A percentile compares a stretch with the other conserved stretches of the same genome.
These are phyloP conservation scores for Beta macrorhiza DNA, from an alignment of 179 eudicot species.

Conservation along the genomic window DNA sequence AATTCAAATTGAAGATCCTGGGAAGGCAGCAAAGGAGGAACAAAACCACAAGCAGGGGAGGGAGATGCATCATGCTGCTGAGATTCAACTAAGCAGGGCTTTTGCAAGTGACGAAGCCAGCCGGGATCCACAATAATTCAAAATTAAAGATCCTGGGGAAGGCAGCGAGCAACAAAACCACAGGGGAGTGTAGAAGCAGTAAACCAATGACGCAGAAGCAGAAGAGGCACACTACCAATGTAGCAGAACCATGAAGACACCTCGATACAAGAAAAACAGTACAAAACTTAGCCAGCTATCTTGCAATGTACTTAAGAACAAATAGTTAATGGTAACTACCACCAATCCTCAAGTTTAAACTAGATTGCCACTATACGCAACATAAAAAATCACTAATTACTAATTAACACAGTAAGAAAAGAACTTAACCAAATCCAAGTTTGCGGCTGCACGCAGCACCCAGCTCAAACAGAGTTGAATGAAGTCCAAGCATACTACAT, in stretches of 20 bases:
- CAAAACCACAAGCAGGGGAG: constrained; percentile 26
- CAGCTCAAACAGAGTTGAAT: constrained; percentile 39
- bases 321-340: constrained; percentile 31
- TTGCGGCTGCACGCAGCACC: constrained; percentile 49
- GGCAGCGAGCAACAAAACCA: constrained; percentile 33
- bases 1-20: constrained; percentile 35
- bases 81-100: constrained; percentile 35
- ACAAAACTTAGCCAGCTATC: constrained; percentile 55
- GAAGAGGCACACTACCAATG: constrained; percentile 48
- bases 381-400: constrained; percentile 25
- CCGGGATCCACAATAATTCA: constrained; percentile 30
- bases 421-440: constrained; percentile 77
- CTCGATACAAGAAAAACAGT: constrained; percentile 81
- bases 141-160: constrained; percentile 38
- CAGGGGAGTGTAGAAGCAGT: constrained; percentile 41
- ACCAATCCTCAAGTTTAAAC: constrained; percentile 34
- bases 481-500: constrained; percentile 47
- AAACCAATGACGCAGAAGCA: constrained; percentile 50
- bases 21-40: constrained; percentile 33
- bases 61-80: constrained; percentile 50
- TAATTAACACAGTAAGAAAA: constrained; percentile 48
- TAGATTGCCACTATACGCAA: constrained; percentile 33
- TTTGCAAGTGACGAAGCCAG: constrained; percentile 34
- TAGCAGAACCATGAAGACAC: constrained; percentile 63
- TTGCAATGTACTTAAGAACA: constrained; percentile 25